phyloP scores from a whole-genome alignment of 2,329 filamentous ascomycete genomes.

The Ceratocystis lukuohia region DNA sequence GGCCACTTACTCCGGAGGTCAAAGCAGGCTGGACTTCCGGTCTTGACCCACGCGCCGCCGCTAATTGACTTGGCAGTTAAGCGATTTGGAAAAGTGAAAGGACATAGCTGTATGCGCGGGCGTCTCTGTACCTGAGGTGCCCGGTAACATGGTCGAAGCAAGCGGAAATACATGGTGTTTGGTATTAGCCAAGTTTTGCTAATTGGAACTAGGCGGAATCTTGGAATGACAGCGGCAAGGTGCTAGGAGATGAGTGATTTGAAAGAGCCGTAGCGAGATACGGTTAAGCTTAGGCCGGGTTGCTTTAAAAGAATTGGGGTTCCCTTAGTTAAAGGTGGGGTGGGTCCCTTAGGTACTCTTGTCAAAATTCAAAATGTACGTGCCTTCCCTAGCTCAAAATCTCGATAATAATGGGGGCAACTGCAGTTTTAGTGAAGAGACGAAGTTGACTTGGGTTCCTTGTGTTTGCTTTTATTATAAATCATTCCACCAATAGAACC shows the following conservation, averaged over 20 bases:
- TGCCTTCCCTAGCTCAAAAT: not conserved
- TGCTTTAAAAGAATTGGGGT: not conserved
- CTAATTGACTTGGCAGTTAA: not conserved
- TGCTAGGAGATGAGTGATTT: not conserved
- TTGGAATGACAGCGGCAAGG: not conserved
- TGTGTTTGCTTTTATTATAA: too few relatives aligned
- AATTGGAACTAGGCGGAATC: not conserved
- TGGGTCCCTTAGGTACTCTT: not conserved
- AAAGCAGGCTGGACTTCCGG: constrained; percentile 28
- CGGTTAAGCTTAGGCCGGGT: not conserved
- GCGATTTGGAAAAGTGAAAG: not conserved
- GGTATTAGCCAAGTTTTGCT: not conserved
- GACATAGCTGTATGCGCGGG: not conserved
- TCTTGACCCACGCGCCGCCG: constrained; percentile 5
- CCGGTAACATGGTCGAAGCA: not conserved
- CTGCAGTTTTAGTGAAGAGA: too few relatives aligned
- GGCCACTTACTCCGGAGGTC: constrained; percentile 30
- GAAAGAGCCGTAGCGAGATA: not conserved
- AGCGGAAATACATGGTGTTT: not conserved
- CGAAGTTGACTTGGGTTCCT: too few relatives aligned
- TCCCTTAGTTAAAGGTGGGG: not conserved
- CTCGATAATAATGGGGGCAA: too few relatives aligned
- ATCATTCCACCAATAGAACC: too few relatives aligned
- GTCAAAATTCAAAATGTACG: constrained; percentile 21
- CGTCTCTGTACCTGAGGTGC: not conserved